Percentiles rank a stretch among this genome's conserved stretches.
Conservation (phyloP, 495 filamentous ascomycete species). For the Podospora appendiculata region DNA sequence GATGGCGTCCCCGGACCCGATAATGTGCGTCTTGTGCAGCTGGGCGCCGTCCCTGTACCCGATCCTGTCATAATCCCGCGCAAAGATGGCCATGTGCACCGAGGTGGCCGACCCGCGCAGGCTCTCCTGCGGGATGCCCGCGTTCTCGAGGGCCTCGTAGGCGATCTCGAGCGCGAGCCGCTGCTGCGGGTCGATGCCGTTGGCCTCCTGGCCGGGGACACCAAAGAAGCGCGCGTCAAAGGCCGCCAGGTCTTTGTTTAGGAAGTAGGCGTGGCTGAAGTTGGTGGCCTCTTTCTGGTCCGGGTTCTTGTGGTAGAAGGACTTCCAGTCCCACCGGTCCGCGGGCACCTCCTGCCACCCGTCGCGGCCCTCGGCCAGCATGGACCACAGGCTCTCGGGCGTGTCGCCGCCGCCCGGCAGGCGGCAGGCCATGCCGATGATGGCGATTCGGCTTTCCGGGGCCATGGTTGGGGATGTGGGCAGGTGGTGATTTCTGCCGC, state of each 20-base stretch:
- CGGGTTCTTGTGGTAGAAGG: slow-evolving; percentile 19
- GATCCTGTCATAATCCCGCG: slow-evolving; percentile 22
- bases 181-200: slow-evolving; percentile 61
- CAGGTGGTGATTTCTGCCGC: neutral
- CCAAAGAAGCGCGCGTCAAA: slow-evolving; percentile 52
- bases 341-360: slow-evolving; percentile 26
- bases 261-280: slow-evolving; percentile 19
- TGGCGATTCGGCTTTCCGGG: slow-evolving; percentile 14
- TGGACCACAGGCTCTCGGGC: neutral
- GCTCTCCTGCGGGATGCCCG: slow-evolving; percentile 43
- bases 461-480: neutral
- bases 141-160: slow-evolving; percentile 73
- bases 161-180: slow-evolving; percentile 66
- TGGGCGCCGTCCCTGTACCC: slow-evolving; percentile 6
- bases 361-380: slow-evolving; percentile 7
- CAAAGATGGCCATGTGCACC: slow-evolving; percentile 32
- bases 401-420: slow-evolving; percentile 23
- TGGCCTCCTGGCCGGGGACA: slow-evolving; percentile 50
- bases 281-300: slow-evolving; percentile 8
- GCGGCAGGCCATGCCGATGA: slow-evolving; percentile 30
- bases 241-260: slow-evolving; percentile 32
- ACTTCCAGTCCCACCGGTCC: slow-evolving; percentile 22
- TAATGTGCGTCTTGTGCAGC: slow-evolving; percentile 39
- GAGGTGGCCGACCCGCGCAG: neutral
- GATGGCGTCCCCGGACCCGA: slow-evolving; percentile 18